Conservation (phyloP, 208 protist genomes). For the Herpetomonas samuelpessoai region DNA sequence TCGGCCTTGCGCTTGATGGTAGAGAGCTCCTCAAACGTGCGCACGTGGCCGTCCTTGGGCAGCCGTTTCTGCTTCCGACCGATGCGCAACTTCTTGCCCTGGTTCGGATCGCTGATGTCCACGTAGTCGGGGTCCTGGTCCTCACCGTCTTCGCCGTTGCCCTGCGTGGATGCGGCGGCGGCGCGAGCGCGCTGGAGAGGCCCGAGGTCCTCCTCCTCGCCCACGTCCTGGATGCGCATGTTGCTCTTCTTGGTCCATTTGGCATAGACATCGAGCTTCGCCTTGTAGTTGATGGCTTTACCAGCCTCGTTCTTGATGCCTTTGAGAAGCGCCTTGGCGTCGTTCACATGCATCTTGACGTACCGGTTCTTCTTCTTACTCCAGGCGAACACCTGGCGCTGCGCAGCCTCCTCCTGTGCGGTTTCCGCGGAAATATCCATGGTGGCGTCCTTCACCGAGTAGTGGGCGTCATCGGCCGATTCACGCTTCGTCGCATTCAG, state of each 20-base stretch:
- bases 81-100: slow-evolving; percentile 89
- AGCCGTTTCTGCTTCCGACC: slow-evolving; percentile 81
- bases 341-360: slow-evolving; percentile 88
- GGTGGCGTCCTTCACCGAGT: slow-evolving; percentile 87
- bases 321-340: slow-evolving; percentile 85
- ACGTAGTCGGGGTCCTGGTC: slow-evolving; percentile 60
- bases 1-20: slow-evolving; percentile 70
- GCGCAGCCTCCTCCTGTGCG: slow-evolving; percentile 74
- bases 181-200: slow-evolving; percentile 68
- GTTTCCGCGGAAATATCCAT: slow-evolving; percentile 88
- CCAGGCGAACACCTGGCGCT: slow-evolving; percentile 90
- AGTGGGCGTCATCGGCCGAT: slow-evolving; percentile 76
- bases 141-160: slow-evolving; percentile 16
- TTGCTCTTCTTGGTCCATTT: slow-evolving; percentile 92
- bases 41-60: slow-evolving; percentile 85
- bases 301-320: slow-evolving; percentile 92
- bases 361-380: slow-evolving; percentile 93
- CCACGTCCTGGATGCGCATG: slow-evolving; percentile 90
- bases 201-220: slow-evolving; percentile 87
- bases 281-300: slow-evolving; percentile 92
- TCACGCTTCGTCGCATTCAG: slow-evolving; percentile 58
- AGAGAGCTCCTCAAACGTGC: slow-evolving; percentile 85
- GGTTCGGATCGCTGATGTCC: slow-evolving; percentile 89
- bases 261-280: slow-evolving; percentile 83
- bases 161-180: slow-evolving; percentile 16